Conservation (phyloP, 2,329 filamentous ascomycete species). For the Talaromyces marneffei region DNA sequence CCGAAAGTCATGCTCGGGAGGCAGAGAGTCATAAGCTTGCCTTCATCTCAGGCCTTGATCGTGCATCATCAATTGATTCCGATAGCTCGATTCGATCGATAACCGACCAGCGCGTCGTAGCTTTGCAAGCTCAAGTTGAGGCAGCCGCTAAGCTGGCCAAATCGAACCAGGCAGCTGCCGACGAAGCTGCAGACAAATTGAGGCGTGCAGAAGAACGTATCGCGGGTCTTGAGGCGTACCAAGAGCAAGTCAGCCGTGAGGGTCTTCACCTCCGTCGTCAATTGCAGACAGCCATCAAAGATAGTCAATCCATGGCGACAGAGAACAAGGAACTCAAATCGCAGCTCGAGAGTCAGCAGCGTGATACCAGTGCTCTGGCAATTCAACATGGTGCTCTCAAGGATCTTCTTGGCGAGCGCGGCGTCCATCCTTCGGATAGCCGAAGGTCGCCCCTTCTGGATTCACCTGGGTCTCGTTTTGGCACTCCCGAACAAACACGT, state of each 20-base stretch:
- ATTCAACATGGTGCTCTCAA: slow-evolving; percentile 92
- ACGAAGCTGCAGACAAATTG: slow-evolving; percentile 79
- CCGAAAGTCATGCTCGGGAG: slow-evolving; percentile 80
- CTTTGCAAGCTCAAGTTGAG: slow-evolving; percentile 73
- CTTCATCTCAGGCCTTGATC: slow-evolving; percentile 75
- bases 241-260: slow-evolving; percentile 93
- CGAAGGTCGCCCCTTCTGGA: slow-evolving; percentile 67
- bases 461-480: slow-evolving; percentile 68
- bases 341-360: slow-evolving; percentile 75
- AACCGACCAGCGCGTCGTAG: slow-evolving; percentile 54
- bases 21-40: slow-evolving; percentile 78
- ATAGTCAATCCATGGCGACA: slow-evolving; percentile 73
- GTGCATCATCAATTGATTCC: slow-evolving; percentile 49
- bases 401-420: slow-evolving; percentile 82
- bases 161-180: slow-evolving; percentile 83
- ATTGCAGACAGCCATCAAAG: slow-evolving; percentile 74
- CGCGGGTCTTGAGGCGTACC: slow-evolving; percentile 90
- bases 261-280: slow-evolving; percentile 85
- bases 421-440: slow-evolving; percentile 67
- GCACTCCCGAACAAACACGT: slow-evolving; percentile 70
- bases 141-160: slow-evolving; percentile 73
- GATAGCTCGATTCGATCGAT: slow-evolving; percentile 32
- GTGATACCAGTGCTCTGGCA: slow-evolving; percentile 87
- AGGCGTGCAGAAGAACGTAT: slow-evolving; percentile 93
- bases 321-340: slow-evolving; percentile 77